A percentile compares a stretch with the other conserved stretches of the same genome.
Evolutionary conservation across 371 early-diverging fungal genomes (phyloP).

Genomic region (Actinomortierella ambigua): DNA sequence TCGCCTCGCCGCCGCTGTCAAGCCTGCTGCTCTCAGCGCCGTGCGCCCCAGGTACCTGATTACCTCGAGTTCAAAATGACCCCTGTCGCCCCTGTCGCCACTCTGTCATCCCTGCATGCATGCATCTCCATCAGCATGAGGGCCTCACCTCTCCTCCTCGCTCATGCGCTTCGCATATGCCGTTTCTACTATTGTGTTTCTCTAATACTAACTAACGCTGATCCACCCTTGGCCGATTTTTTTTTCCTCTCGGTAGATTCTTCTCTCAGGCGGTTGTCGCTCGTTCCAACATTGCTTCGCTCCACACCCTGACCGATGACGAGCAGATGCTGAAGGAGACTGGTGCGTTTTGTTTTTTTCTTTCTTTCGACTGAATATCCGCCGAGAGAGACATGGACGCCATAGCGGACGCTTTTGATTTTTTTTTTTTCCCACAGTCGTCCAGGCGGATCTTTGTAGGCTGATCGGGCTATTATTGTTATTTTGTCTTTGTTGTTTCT

Average conservation of each 20-base stretch:
- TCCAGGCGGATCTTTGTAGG: too few relatives aligned
- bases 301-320: slow-evolving; percentile 82
- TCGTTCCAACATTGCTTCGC: slow-evolving; percentile 57
- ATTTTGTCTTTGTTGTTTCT: slow-evolving; percentile 4
- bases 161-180: too few relatives aligned
- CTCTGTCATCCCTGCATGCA: neutral
- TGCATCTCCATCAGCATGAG: neutral
- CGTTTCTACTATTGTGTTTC: too few relatives aligned
- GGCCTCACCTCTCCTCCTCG: neutral
- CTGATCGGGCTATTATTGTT: too few relatives aligned
- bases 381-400: neutral
- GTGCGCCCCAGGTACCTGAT: slow-evolving; percentile 37
- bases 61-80: neutral
- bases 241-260: slow-evolving; percentile 30
- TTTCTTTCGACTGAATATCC: neutral
- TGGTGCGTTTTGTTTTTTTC: slow-evolving; percentile 51
- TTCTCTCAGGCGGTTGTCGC: slow-evolving; percentile 55
- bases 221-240: too few relatives aligned
- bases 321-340: slow-evolving; percentile 78
- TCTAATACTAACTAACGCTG: neutral
- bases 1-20: slow-evolving; percentile 34
- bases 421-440: neutral
- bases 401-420: neutral
- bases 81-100: neutral
- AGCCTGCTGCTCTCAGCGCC: slow-evolving; percentile 35